phyloP scores from a whole-genome alignment of 805 yeast genomes.

The Ogataea haglerorum region DNA sequence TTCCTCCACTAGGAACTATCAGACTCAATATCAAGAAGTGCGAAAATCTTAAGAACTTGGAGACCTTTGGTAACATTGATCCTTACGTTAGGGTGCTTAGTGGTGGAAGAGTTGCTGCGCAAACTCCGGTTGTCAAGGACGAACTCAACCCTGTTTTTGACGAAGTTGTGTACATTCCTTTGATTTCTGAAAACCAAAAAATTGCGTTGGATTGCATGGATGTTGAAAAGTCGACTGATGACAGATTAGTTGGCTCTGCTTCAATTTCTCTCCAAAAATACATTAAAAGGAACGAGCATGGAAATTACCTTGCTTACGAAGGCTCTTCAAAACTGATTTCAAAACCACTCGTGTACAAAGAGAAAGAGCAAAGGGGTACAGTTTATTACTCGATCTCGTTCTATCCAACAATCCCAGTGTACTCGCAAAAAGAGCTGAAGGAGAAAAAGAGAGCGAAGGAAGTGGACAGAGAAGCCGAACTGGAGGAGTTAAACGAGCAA shows the following conservation, averaged over 20 bases:
- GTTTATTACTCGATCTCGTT: constrained; percentile 52
- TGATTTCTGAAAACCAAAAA: constrained; percentile 57
- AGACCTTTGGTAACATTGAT: constrained; percentile 69
- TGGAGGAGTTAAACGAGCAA: constrained; percentile 44
- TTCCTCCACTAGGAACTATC: constrained; percentile 65
- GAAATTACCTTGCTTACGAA: constrained; percentile 47
- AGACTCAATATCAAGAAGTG: constrained; percentile 58
- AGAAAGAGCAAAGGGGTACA: constrained; percentile 47
- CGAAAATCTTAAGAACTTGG: constrained; percentile 50
- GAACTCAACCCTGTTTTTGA: constrained; percentile 58
- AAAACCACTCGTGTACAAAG: constrained; percentile 31
- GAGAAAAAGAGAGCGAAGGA: constrained; percentile 41
- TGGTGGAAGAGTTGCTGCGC: constrained; percentile 55
- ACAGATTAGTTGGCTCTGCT: constrained; percentile 60
- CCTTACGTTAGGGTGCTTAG: constrained; percentile 63
- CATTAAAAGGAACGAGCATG: constrained; percentile 45
- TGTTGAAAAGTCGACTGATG: constrained; percentile 58
- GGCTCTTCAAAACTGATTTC: constrained; percentile 45
- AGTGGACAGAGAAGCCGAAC: constrained; percentile 36
- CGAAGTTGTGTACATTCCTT: constrained; percentile 56
- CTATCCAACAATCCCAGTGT: constrained; percentile 62
- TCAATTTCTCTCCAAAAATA: constrained; percentile 48
- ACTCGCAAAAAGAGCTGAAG: constrained; percentile 52
- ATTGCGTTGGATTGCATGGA: constrained; percentile 60
- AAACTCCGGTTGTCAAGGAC: constrained; percentile 52